These are phyloP conservation scores for Ambrosia artemisiifolia DNA, from an alignment of 129 eudicot species.

Conservation along the genomic window DNA sequence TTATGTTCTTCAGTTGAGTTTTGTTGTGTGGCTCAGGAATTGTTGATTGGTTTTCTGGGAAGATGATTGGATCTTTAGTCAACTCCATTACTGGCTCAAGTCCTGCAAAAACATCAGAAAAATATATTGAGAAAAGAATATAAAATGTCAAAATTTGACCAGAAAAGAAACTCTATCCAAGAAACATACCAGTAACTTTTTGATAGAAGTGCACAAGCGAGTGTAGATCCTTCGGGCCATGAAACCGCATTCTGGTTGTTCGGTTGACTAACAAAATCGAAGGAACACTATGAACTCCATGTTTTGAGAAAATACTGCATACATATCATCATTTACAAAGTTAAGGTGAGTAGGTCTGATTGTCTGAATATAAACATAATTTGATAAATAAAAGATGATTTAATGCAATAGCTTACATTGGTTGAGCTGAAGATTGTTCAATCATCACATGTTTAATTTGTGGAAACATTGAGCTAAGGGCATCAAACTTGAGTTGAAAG, in stretches of 20 bases:
- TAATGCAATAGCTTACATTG: constrained; percentile 51
- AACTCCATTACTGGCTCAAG: constrained; percentile 39
- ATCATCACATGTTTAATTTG: constrained; percentile 57
- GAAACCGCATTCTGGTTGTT: constrained; percentile 42
- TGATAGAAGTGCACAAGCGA: constrained; percentile 52
- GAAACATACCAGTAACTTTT: constrained; percentile 53
- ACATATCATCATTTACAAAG: background rate
- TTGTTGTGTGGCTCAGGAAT: constrained; percentile 29
- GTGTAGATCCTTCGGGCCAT: constrained; percentile 61
- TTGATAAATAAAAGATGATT: background rate
- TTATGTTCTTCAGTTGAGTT: constrained; percentile 39
- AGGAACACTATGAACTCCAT: constrained; percentile 77
- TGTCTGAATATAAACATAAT: background rate
- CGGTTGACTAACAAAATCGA: constrained; percentile 54
- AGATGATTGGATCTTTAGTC: constrained; percentile 29
- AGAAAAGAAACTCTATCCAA: background rate
- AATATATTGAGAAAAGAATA: background rate
- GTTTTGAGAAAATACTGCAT: constrained; percentile 72
- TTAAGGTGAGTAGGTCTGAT: background rate
- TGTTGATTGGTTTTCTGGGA: constrained; percentile 15
- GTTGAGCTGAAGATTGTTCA: constrained; percentile 62
- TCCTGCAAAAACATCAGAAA: constrained; percentile 24
- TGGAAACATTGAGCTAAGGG: constrained; percentile 73
- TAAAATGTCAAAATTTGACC: background rate
- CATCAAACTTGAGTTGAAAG: constrained; percentile 41